Evolutionary conservation across 2,329 filamentous ascomycete genomes (phyloP), one percentile per base, ranked within the genome.

Genomic region (Amphichorda felina): DNA sequence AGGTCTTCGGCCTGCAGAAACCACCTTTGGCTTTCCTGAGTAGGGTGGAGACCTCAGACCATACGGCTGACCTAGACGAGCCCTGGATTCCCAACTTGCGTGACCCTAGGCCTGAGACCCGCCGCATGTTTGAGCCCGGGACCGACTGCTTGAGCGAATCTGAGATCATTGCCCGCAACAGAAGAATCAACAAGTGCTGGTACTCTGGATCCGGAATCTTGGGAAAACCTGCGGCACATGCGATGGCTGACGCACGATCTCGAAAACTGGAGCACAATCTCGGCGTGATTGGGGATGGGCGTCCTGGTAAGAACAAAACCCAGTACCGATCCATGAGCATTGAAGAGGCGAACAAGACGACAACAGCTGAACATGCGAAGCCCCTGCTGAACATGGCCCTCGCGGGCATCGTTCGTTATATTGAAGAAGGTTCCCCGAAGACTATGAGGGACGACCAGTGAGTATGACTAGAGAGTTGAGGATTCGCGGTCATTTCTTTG

Each of bases 351-450:
- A 60, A 58, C 39, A 38, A 37, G 6, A 59, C 59, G 41, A 48
- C 59, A 4, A 49, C 51, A 3, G 42, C 50, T 2, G 58, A 66
- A 33, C 59, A 66, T 35, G 52, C 56, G 9, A 46, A 51, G 10
- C 61, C 64, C 2, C 50, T 70, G 9, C 36, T 72, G 8, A 59
- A 55, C 33, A 57, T 67, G 56, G 50, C 53, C 3, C 56, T 61
- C 38, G 53, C 48, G 13, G 30, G 16, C 14, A 15, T 38, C 6
- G 18, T 38, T 8, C 17, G 31, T 8, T 33, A 14, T 11, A n/a
- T 9, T 5, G 19, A 33, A 13, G 31, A 33, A 19, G n/a, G 16
- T 3, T 11, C 14, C 18, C 11, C 18, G 18, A 24, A 33, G 31
- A 22, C 5, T 14, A 28, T n/a, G 26, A 28, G n/a, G 27, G 17